phyloP scores from a whole-genome alignment of 2,329 filamentous ascomycete genomes.

The Hymenoscyphus repandus region DNA sequence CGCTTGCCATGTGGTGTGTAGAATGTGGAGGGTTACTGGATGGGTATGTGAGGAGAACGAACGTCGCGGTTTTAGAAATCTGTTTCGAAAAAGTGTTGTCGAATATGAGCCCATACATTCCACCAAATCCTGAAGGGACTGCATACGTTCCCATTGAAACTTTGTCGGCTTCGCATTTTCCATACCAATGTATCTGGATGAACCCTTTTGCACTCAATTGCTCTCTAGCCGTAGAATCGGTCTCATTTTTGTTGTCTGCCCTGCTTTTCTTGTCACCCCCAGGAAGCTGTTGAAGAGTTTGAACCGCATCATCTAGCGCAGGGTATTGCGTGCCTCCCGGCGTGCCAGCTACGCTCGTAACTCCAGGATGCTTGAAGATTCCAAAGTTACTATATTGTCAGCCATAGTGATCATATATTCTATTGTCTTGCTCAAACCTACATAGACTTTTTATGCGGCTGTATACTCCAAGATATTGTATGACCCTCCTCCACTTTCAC shows the following conservation, averaged over 20 bases:
- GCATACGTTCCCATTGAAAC: slow-evolving; percentile 88
- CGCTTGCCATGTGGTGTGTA: slow-evolving; percentile 62
- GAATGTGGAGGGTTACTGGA: slow-evolving; percentile 73
- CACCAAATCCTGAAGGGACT: slow-evolving; percentile 66
- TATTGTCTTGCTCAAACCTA: slow-evolving; percentile 34
- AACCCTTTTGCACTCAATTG: slow-evolving; percentile 63
- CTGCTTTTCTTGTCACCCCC: slow-evolving; percentile 26
- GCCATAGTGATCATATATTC: neutral
- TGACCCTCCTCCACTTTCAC: slow-evolving; percentile 84
- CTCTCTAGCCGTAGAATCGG: slow-evolving; percentile 51
- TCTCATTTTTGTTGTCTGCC: slow-evolving; percentile 49
- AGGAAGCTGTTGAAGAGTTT: slow-evolving; percentile 23
- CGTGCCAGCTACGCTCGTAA: slow-evolving; percentile 31
- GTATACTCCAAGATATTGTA: slow-evolving; percentile 95
- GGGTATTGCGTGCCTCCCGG: slow-evolving; percentile 12
- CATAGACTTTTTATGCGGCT: slow-evolving; percentile 97
- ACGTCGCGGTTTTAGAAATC: slow-evolving; percentile 88
- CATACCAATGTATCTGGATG: slow-evolving; percentile 74
- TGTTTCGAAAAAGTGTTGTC: slow-evolving; percentile 99
- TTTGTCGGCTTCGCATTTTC: slow-evolving; percentile 95
- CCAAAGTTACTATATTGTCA: slow-evolving; percentile 70
- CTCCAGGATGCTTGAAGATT: slow-evolving; percentile 91
- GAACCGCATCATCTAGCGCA: slow-evolving; percentile 19
- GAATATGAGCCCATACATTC: slow-evolving; percentile 95
- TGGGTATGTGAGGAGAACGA: slow-evolving; percentile 91